Percentiles rank a stretch among this genome's conserved stretches.
phyloP scores from a whole-genome alignment of 352 stramenopile genomes.

The Hyaloperonospora arabidopsidis region DNA sequence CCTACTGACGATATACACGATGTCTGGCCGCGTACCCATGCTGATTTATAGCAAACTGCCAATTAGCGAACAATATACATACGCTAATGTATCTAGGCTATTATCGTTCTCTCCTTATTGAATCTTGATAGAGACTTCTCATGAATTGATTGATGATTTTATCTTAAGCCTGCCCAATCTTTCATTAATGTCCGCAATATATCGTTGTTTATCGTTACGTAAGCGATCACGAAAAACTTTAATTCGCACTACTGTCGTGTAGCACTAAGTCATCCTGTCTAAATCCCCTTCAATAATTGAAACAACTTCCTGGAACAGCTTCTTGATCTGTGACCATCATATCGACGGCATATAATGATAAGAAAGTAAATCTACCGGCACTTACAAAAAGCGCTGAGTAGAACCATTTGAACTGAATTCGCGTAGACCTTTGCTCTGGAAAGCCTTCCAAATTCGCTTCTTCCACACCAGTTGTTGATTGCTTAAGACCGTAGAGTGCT shows the following conservation, averaged over 20 bases:
- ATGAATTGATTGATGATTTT: neutral
- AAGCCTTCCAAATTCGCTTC: neutral
- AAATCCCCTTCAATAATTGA: too few species aligned
- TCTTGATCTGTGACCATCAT: neutral
- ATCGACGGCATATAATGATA: neutral
- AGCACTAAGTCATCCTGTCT: neutral
- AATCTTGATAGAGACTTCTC: neutral
- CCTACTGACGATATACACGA: neutral
- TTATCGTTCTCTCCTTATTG: neutral
- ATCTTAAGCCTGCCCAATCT: neutral
- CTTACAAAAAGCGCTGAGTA: neutral
- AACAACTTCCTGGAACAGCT: too few species aligned
- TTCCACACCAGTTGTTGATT: neutral
- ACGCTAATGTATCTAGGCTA: neutral
- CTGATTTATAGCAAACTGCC: neutral
- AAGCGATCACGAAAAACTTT: neutral
- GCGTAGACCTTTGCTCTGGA: too few species aligned
- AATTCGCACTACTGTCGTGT: neutral
- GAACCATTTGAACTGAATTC: too few species aligned
- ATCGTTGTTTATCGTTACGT: neutral
- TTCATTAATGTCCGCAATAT: neutral
- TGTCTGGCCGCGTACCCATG: neutral
- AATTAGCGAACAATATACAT: neutral
- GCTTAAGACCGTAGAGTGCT: neutral
- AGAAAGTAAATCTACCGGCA: neutral